Conservation (phyloP, 2,329 filamentous ascomycete genomes). For the Colletotrichum zoysiae region DNA sequence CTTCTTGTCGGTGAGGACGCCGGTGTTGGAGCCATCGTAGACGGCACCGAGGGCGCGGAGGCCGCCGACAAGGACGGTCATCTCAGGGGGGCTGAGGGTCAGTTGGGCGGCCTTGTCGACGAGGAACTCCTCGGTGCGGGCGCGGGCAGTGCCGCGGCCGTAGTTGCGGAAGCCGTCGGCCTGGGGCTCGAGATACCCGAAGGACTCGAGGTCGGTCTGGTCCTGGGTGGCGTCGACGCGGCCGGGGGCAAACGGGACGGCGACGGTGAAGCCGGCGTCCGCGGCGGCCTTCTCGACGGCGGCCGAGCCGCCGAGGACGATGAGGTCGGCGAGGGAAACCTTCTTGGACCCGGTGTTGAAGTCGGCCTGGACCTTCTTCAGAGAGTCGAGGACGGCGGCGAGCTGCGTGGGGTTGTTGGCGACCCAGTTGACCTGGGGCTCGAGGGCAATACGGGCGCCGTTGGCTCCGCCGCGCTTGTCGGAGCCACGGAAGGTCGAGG, state of each 20-base stretch:
- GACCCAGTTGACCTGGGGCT: conserved; percentile 78
- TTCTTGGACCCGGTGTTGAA: conserved; percentile 77
- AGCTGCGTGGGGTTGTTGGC: conserved; percentile 80
- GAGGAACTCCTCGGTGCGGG: conserved; percentile 76
- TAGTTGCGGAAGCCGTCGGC: conserved; percentile 86
- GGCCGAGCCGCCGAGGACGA: conserved; percentile 79
- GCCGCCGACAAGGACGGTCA: conserved; percentile 79
- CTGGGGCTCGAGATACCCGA: conserved; percentile 74
- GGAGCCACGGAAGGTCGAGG: conserved; percentile 78
- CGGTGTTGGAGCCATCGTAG: conserved; percentile 75
- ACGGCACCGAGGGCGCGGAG: conserved; percentile 78
- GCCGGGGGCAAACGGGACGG: conserved; percentile 79
- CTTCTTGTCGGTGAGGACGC: conserved; percentile 76
- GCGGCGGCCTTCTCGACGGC: conserved; percentile 78
- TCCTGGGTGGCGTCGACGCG: conserved; percentile 79
- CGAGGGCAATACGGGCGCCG: conserved; percentile 80
- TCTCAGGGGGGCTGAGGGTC: conserved; percentile 76
- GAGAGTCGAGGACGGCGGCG: conserved; percentile 68
- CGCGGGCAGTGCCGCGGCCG: conserved; percentile 71
- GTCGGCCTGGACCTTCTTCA: conserved; percentile 74
- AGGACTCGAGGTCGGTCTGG: conserved; percentile 76
- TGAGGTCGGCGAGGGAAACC: conserved; percentile 82
- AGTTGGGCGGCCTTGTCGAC: conserved; percentile 80
- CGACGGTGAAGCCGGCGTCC: conserved; percentile 59
- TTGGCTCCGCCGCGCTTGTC: conserved; percentile 90